These are phyloP conservation scores for Neodidymelliopsis sp. DNA, from an alignment of 2,329 filamentous ascomycete species.

Conservation along the genomic window DNA sequence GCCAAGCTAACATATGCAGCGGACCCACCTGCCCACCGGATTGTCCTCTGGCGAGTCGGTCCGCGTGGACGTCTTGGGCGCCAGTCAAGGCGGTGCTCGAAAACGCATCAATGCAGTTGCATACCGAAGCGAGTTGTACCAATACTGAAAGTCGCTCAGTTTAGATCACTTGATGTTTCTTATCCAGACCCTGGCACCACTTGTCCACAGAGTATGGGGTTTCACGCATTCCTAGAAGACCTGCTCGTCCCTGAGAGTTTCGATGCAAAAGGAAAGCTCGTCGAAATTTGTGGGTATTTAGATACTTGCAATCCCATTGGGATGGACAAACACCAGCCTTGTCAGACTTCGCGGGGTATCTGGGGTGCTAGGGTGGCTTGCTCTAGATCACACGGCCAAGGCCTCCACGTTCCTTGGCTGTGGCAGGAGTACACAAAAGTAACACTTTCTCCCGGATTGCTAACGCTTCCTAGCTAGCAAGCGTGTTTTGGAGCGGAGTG, in stretches of 20 bases:
- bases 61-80: constrained; percentile 22
- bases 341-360: constrained; percentile 22
- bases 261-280: not conserved
- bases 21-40: constrained; percentile 5
- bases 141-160: not conserved
- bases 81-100: constrained; percentile 26
- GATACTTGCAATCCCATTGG: constrained; percentile 8
- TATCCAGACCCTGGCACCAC: not conserved
- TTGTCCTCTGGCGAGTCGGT: constrained; percentile 28
- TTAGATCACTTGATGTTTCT: not conserved
- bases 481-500: constrained; percentile 2
- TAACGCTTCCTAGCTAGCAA: constrained; percentile 13
- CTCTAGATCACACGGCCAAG: constrained; percentile 46
- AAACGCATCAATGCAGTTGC: constrained; percentile 17
- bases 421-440: constrained; percentile 6
- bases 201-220: not conserved
- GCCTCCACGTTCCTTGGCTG: constrained; percentile 31
- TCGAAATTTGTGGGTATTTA: not conserved
- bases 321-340: constrained; percentile 13
- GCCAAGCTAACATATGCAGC: constrained; percentile 9
- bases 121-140: constrained; percentile 17
- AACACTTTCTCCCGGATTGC: constrained; percentile 3
- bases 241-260: no score
- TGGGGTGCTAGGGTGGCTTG: constrained; percentile 40
- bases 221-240: not conserved